phyloP scores from a whole-genome alignment of 805 yeast genomes.

The Yarrowia sp. region DNA sequence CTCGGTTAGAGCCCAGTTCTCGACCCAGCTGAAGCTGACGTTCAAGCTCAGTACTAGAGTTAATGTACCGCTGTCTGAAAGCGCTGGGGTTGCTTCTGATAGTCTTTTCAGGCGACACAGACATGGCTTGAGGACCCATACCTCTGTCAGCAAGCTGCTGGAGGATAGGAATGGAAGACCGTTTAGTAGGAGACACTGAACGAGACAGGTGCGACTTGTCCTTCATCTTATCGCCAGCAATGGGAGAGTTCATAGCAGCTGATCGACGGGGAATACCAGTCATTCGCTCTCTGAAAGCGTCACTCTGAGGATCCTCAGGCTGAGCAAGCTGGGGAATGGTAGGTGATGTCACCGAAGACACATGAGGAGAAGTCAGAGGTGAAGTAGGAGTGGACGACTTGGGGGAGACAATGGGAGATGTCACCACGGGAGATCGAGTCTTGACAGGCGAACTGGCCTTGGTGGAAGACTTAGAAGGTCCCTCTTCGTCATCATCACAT shows the following conservation, averaged over 20 bases:
- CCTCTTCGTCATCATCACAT: neutral
- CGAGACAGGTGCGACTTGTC: constrained; percentile 26
- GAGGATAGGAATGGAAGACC: constrained; percentile 24
- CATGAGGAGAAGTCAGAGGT: constrained; percentile 1
- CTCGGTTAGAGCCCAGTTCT: constrained; percentile 42
- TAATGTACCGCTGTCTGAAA: constrained; percentile 15
- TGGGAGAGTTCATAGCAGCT: constrained; percentile 7
- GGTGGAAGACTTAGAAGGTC: neutral
- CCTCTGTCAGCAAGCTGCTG: constrained; percentile 34
- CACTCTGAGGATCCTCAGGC: constrained; percentile 27
- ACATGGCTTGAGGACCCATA: constrained; percentile 30
- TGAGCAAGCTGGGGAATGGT: neutral
- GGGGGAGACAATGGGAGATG: constrained; percentile 5
- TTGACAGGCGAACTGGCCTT: constrained; percentile 9
- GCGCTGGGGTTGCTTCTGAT: constrained; percentile 15
- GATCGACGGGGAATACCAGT: constrained; percentile 32
- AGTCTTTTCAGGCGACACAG: constrained; percentile 28
- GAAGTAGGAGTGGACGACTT: constrained; percentile 11
- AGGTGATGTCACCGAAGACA: neutral
- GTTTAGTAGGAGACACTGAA: constrained; percentile 24
- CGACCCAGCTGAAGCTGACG: constrained; percentile 42
- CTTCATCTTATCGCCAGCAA: neutral
- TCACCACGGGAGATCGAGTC: constrained; percentile 1
- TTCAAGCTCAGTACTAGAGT: constrained; percentile 44
- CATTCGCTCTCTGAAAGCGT: constrained; percentile 33